Evolutionary conservation across 192 early-diverging fungal genomes (phyloP), one percentile per base, ranked within the genome.

Genomic region (Coemansia asiatica): DNA sequence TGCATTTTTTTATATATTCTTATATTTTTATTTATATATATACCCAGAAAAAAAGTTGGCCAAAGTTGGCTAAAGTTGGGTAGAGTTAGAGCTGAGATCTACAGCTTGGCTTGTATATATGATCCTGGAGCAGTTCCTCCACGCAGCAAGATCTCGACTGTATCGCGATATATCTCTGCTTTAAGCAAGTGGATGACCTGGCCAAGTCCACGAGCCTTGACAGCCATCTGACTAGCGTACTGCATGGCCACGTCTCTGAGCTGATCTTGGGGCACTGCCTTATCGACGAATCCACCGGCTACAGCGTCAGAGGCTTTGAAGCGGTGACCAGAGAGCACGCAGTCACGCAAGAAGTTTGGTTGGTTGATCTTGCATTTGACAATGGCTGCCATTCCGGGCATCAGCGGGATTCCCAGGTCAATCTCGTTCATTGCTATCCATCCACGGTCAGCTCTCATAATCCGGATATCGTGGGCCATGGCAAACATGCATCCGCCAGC

Each of bases 341-440:
- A 85, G 62, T 90, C 77, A 36, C 90, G 85, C 75, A 85, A 80
- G n/a, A 75, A 56, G 58, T 77, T 75, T 2, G 85, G 88, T 4
- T 64, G 7, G 0, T 79, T 67, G 26, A 88, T 72, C 74, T 90
- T 92, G 68, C 81, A 77, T 28, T 85, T 85, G 33, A 92, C 68
- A 15, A 92, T 69, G 0, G 85, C 86, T 0, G 85, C 85, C 90
- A 92, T 90, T 2, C 89, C 90, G 4, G 88, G 80, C 31, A 82
- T 79, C 8, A 90, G 67, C 36, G 88, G 86, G 19, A 87, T 75
- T 46, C 86, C 86, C 28, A 92, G 74, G 62, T 92, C 89, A 7
- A 92, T 84, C 75, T 90, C 90, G 69, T 90, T 90, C 89, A 90
- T 90, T 27, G 87, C 89, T 31, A 92, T 83, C 66, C 80, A 92